Percentiles rank a stretch among this genome's conserved stretches.
These are phyloP conservation scores for Panicum virgatum DNA, from an alignment of 202 grass and related monocot species.

Conservation along the genomic window DNA sequence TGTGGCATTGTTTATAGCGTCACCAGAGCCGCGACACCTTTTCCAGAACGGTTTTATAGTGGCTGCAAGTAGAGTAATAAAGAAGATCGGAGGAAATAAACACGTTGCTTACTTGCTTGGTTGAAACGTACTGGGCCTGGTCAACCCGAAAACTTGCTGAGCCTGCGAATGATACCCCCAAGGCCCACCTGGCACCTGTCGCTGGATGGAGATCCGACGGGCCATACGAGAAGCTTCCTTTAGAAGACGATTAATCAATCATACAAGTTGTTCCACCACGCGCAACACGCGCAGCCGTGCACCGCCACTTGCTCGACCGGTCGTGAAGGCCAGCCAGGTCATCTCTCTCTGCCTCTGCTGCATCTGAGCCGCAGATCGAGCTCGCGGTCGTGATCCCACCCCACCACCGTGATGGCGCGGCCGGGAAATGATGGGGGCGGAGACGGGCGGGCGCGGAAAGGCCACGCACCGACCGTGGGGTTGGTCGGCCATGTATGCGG, in stretches of 20 bases:
- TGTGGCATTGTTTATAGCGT: neutral
- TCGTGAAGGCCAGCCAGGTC: neutral
- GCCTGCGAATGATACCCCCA: neutral
- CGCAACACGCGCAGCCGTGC: neutral
- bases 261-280: too few relatives aligned
- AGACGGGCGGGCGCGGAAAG: neutral
- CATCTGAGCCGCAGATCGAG: neutral
- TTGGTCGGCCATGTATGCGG: too few relatives aligned
- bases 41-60: neutral
- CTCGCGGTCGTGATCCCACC: neutral
- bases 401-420: neutral
- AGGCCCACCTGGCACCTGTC: neutral
- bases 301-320: neutral
- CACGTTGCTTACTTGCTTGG: neutral
- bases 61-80: neutral
- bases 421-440: slow-evolving; percentile 20
- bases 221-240: neutral
- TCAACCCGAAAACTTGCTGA: neutral
- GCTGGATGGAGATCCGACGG: neutral
- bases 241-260: too few relatives aligned
- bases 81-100: neutral
- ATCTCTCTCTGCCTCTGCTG: neutral
- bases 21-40: neutral
- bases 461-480: neutral
- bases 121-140: neutral